Conservation (phyloP, 306 rosid genomes). For the apple (Malus domestica) region DNA sequence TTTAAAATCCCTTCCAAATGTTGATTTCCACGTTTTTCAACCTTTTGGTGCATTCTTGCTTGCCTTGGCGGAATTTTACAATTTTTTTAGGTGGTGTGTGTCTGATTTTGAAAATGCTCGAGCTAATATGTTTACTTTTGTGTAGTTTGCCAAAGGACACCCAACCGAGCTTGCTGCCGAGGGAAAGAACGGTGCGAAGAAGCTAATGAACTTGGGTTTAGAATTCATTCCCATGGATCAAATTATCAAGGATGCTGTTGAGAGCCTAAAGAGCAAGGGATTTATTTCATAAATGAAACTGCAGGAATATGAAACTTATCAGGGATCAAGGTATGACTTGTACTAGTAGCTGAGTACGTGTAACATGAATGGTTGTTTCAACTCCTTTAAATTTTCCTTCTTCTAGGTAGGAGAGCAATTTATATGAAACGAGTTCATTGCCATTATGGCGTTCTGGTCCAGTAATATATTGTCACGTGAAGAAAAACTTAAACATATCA, state of each 20-base stretch:
- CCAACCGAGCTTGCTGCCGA: conserved; percentile 54
- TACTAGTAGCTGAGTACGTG: background rate
- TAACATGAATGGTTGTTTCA: no score
- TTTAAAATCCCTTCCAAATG: no score
- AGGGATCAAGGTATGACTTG: background rate
- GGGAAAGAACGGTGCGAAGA: conserved; percentile 50
- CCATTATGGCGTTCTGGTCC: no score
- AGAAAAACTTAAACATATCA: no score
- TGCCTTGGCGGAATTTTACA: background rate
- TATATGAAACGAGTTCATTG: no score
- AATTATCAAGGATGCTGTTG: conserved; percentile 81
- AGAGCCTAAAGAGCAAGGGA: conserved; percentile 69
- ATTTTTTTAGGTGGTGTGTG: no score
- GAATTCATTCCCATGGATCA: conserved; percentile 76
- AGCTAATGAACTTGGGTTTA: conserved; percentile 68
- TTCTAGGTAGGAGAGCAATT: no score
- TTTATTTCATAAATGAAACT: conserved; percentile 38
- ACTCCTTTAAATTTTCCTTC: no score
- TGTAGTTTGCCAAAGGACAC: no score
- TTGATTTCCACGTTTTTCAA: background rate
- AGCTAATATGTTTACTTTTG: no score
- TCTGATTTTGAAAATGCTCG: no score
- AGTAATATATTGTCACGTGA: no score
- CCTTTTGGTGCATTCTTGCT: background rate
- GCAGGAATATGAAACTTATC: background rate